These are phyloP conservation scores for Penicillium malachiteum DNA, from an alignment of 495 filamentous ascomycete genomes.

Conservation along the genomic window DNA sequence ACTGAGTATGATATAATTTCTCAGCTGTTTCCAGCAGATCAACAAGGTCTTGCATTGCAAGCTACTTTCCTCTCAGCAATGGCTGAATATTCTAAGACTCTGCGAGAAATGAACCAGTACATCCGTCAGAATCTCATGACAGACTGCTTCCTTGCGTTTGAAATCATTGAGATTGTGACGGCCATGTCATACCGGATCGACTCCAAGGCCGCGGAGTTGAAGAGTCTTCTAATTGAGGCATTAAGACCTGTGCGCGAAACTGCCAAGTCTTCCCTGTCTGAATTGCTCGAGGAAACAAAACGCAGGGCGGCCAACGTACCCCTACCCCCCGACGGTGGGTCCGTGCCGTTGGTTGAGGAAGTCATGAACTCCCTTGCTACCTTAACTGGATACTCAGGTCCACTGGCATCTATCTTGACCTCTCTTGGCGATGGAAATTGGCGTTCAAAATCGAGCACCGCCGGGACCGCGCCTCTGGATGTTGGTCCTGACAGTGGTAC, in stretches of 20 bases:
- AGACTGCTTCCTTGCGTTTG: constrained; percentile 94
- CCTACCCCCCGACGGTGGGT: constrained; percentile 76
- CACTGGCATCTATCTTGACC: constrained; percentile 84
- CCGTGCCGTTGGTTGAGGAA: constrained; percentile 75
- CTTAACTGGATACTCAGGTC: constrained; percentile 83
- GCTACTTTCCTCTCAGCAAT: constrained; percentile 74
- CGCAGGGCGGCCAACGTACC: constrained; percentile 58
- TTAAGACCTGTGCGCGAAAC: constrained; percentile 89
- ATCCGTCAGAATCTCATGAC: constrained; percentile 83
- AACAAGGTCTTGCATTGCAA: constrained; percentile 75
- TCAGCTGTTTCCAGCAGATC: constrained; percentile 76
- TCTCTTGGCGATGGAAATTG: constrained; percentile 93
- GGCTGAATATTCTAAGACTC: constrained; percentile 77
- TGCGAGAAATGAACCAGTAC: constrained; percentile 85
- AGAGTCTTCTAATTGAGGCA: constrained; percentile 76
- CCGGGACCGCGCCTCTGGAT: constrained; percentile 74
- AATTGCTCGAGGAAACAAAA: constrained; percentile 84
- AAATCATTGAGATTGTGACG: constrained; percentile 91
- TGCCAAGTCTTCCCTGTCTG: constrained; percentile 78
- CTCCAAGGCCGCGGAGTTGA: constrained; percentile 78
- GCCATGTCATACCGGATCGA: constrained; percentile 77
- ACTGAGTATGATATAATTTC: constrained; percentile 88
- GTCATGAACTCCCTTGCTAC: constrained; percentile 84
- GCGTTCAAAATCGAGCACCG: constrained; percentile 55
- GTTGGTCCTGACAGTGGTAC: constrained; percentile 85